Conservation (phyloP, 257 asterid genomes). For the Nicotiana benthamiana region DNA sequence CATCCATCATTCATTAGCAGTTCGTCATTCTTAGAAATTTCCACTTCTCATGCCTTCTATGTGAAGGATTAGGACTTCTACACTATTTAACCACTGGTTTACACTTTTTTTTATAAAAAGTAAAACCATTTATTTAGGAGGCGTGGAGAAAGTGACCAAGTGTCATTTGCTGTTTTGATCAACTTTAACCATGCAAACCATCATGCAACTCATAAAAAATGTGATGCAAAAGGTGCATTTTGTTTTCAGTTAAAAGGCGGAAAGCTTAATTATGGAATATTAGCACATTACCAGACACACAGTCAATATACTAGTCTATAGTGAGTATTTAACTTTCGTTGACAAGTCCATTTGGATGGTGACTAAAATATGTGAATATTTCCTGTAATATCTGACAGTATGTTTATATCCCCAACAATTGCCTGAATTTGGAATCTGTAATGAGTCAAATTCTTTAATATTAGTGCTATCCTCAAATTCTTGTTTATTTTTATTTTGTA, state of each 20-base stretch:
- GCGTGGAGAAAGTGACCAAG: not conserved
- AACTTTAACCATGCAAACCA: not conserved
- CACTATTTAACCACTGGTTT: not conserved
- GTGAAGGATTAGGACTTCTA: too few species aligned
- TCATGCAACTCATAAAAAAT: not conserved
- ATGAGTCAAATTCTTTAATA: not conserved
- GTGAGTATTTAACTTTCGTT: not conserved
- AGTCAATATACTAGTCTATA: not conserved
- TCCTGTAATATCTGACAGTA: not conserved
- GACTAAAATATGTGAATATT: not conserved
- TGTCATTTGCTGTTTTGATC: not conserved
- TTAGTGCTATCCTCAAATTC: not conserved
- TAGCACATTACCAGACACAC: not conserved
- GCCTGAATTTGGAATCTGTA: not conserved
- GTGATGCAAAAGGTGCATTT: not conserved
- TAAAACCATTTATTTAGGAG: not conserved
- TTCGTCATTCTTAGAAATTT: not conserved
- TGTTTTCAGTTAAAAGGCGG: not conserved
- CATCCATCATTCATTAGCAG: not conserved
- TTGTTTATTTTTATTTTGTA: slow-evolving; percentile 20
- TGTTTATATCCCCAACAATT: not conserved
- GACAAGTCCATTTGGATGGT: not conserved
- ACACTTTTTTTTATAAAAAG: not conserved
- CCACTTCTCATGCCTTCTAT: not conserved
- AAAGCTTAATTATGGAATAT: not conserved